Percentiles rank a stretch among this genome's conserved stretches.
Evolutionary conservation across 2,329 filamentous ascomycete species (phyloP).

Genomic region (Boeremia lycopersici): DNA sequence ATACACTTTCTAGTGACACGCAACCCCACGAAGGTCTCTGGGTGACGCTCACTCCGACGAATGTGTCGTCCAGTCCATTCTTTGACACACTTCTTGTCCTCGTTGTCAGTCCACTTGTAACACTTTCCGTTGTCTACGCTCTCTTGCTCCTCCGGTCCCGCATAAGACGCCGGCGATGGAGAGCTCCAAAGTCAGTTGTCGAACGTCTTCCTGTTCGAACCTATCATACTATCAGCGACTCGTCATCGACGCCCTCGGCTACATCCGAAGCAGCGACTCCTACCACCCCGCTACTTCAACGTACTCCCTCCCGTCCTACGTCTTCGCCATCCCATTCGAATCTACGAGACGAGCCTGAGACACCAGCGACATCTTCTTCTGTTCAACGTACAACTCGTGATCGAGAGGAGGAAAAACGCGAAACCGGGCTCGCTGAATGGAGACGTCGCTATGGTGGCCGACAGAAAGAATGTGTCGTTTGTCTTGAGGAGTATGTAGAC

Average conservation of each 20-base stretch:
- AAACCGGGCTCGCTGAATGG: conserved; percentile 57
- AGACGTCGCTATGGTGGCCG: conserved; percentile 66
- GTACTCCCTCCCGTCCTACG: conserved; percentile 29
- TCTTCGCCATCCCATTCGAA: conserved; percentile 62
- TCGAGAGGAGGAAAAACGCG: conserved; percentile 59
- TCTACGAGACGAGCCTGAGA: conserved; percentile 68
- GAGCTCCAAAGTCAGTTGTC: conserved; percentile 96
- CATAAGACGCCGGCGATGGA: conserved; percentile 87
- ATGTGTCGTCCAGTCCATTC: conserved; percentile 85
- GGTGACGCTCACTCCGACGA: conserved; percentile 95
- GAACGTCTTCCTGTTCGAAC: conserved; percentile 93
- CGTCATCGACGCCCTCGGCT: conserved; percentile 59
- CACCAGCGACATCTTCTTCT: conserved; percentile 49
- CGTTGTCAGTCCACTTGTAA: conserved; percentile 92
- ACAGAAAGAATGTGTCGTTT: conserved; percentile 91
- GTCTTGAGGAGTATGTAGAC: conserved; percentile 93
- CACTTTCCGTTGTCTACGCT: conserved; percentile 89
- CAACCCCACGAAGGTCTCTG: conserved; percentile 78
- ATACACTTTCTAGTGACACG: conserved; percentile 23
- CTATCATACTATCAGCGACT: conserved; percentile 81
- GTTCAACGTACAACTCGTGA: conserved; percentile 34
- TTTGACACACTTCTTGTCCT: conserved; percentile 95
- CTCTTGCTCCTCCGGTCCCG: conserved; percentile 85
- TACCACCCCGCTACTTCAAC: conserved; percentile 79
- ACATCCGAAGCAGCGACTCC: conserved; percentile 71